phyloP scores from a whole-genome alignment of 1,284 basidiomycete genomes.

The Baeospora myosura region DNA sequence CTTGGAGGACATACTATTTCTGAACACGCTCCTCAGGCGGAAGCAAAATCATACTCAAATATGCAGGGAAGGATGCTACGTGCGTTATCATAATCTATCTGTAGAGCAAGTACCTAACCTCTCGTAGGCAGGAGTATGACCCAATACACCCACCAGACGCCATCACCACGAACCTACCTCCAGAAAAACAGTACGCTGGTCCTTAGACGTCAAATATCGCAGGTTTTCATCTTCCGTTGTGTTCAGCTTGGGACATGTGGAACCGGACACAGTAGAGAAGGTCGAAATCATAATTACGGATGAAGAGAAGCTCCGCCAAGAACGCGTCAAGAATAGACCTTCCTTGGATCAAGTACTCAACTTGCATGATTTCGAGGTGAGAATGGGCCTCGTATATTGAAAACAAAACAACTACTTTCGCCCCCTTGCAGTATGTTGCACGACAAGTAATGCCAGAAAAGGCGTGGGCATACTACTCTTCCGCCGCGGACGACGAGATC shows the following conservation, averaged over 20 bases:
- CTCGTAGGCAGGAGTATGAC: conserved; percentile 63
- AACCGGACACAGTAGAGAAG: conserved; percentile 54
- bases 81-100: conserved; percentile 21
- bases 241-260: conserved; percentile 60
- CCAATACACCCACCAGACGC: conserved; percentile 86
- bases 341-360: conserved; percentile 74
- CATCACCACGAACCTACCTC: conserved; percentile 75
- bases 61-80: conserved; percentile 75
- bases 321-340: conserved; percentile 51
- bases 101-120: neutral
- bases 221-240: conserved; percentile 5
- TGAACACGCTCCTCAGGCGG: conserved; percentile 29
- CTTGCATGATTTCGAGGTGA: conserved; percentile 88
- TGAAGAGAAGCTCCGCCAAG: conserved; percentile 52
- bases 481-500: conserved; percentile 84
- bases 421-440: conserved; percentile 53
- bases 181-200: conserved; percentile 72
- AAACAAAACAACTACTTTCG: neutral
- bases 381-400: too few species aligned
- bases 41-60: conserved; percentile 59
- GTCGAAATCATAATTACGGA: conserved; percentile 50
- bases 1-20: conserved; percentile 1
- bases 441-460: conserved; percentile 67
- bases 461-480: conserved; percentile 88
- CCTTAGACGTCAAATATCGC: conserved; percentile 6